Conservation (phyloP, 768 basidiomycete species). For the Lyophyllum shimeji region DNA sequence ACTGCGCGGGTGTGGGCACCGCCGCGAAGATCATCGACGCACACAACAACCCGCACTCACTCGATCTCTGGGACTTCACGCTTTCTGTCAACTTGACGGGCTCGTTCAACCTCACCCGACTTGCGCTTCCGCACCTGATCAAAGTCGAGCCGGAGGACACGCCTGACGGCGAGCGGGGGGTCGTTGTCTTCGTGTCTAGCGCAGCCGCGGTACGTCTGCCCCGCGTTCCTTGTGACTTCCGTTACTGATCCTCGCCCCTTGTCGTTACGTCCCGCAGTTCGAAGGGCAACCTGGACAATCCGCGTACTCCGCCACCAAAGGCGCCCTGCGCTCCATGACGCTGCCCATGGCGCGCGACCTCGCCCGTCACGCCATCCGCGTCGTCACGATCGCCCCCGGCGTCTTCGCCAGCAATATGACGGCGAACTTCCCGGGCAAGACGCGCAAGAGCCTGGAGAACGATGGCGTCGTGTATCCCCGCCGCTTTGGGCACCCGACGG, state of each 20-base stretch:
- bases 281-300: constrained; percentile 59
- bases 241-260: background rate
- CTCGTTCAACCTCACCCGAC: constrained; percentile 57
- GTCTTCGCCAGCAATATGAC: constrained; percentile 52
- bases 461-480: constrained; percentile 45
- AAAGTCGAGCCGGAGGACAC: constrained; percentile 46
- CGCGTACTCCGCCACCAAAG: constrained; percentile 59
- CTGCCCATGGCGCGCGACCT: constrained; percentile 64
- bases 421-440: constrained; percentile 35
- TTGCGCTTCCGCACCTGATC: constrained; percentile 50
- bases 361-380: constrained; percentile 49
- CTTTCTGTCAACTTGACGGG: constrained; percentile 58
- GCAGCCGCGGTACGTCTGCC: constrained; percentile 44
- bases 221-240: background rate
- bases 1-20: constrained; percentile 54
- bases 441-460: constrained; percentile 36
- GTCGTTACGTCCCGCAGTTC: constrained; percentile 32
- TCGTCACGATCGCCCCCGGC: constrained; percentile 58
- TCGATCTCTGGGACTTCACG: constrained; percentile 52
- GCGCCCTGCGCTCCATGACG: constrained; percentile 56
- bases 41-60: constrained; percentile 43
- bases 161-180: constrained; percentile 52
- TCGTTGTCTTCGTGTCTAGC: constrained; percentile 57
- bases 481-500: constrained; percentile 47
- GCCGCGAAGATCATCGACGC: constrained; percentile 47